Conservation (phyloP, 139 green algal genomes). For the Nannochloris sp. region DNA sequence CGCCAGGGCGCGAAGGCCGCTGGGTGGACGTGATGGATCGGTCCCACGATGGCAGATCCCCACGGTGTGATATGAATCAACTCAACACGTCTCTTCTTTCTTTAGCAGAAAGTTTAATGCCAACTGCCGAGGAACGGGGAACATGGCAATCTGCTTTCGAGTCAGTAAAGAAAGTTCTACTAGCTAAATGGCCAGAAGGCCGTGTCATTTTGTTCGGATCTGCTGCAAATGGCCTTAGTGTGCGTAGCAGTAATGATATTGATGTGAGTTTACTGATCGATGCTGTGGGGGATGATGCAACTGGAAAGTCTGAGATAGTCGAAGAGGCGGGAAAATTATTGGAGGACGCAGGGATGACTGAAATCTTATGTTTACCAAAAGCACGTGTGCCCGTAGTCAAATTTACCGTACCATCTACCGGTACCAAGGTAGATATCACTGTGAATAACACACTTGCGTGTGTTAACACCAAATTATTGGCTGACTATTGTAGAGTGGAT, state of each 20-base stretch:
- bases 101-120: constrained; percentile 37
- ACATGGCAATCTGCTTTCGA: constrained; percentile 32
- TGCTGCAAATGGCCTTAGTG: constrained; percentile 55
- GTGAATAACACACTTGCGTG: constrained; percentile 86
- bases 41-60: constrained; percentile 11
- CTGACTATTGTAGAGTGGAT: constrained; percentile 71
- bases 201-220: constrained; percentile 59
- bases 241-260: constrained; percentile 67
- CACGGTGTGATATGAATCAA: constrained; percentile 21
- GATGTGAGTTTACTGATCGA: constrained; percentile 66
- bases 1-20: neutral
- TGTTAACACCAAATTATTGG: constrained; percentile 78
- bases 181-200: constrained; percentile 30
- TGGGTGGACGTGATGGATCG: constrained; percentile 28
- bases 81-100: constrained; percentile 36
- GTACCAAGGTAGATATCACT: constrained; percentile 63
- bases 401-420: constrained; percentile 44
- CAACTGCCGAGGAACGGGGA: constrained; percentile 35
- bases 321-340: constrained; percentile 48
- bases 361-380: constrained; percentile 53
- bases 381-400: constrained; percentile 85
- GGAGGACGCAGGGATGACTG: constrained; percentile 39
- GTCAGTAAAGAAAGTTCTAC: constrained; percentile 31
- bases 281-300: constrained; percentile 2
- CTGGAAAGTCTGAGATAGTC: constrained; percentile 42